phyloP scores from a whole-genome alignment of 2,329 filamentous ascomycete species.

The Cladosporium velox region DNA sequence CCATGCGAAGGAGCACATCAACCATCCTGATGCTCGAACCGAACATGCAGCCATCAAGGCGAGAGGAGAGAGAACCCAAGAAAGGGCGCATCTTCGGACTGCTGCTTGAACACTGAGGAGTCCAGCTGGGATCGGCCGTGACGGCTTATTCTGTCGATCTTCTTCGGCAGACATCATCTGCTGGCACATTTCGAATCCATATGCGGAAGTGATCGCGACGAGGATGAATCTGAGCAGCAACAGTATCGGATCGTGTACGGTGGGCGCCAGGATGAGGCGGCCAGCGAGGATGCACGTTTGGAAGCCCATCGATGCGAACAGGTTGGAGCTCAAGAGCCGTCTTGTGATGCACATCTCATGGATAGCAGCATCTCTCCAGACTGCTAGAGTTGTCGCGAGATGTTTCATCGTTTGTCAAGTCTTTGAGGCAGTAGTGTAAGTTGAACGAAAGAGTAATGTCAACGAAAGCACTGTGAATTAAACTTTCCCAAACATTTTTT shows the following conservation, averaged over 20 bases:
- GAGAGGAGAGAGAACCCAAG: not conserved
- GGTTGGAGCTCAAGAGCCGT: not conserved
- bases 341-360: not conserved
- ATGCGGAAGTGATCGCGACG: not conserved
- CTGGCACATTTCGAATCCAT: not conserved
- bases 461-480: not conserved
- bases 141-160: not conserved
- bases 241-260: not conserved
- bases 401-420: not conserved
- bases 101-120: not conserved
- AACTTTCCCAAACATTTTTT: not conserved
- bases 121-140: not conserved
- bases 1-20: not conserved
- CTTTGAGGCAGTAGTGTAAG: not conserved
- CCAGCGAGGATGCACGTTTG: not conserved
- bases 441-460: not conserved
- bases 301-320: not conserved
- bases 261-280: not conserved
- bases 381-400: not conserved
- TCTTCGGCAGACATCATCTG: not conserved
- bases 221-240: not conserved
- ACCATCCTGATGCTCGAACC: not conserved
- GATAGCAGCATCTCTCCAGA: not conserved
- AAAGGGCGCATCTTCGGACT: not conserved
- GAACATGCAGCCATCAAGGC: not conserved